These are phyloP conservation scores for Trichoderma oligosporum DNA, from an alignment of 2,329 filamentous ascomycete genomes.

Conservation along the genomic window DNA sequence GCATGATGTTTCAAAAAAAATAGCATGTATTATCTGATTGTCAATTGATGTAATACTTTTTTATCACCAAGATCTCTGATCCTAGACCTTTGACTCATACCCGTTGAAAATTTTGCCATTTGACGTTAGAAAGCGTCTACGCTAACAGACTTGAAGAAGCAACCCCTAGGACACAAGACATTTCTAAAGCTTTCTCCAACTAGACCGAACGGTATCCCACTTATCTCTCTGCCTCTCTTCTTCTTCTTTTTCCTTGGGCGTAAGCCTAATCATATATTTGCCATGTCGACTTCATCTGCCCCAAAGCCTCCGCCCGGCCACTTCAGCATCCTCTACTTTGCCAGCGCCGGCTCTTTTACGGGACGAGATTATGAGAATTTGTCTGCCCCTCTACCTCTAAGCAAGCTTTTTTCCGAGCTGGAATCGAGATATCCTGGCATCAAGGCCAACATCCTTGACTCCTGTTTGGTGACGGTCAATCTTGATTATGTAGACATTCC, in stretches of 20 bases:
- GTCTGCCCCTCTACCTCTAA: constrained; percentile 60
- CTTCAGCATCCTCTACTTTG: constrained; percentile 81
- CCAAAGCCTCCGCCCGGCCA: constrained; percentile 56
- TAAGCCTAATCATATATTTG: background rate
- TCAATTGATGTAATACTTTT: constrained; percentile 52
- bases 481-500: constrained; percentile 73
- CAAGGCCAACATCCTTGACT: constrained; percentile 61
- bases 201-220: background rate
- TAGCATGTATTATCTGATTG: constrained; percentile 59
- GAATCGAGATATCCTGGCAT: constrained; percentile 70
- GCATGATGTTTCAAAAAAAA: constrained; percentile 51
- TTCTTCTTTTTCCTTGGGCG: background rate
- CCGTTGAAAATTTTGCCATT: background rate
- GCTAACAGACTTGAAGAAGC: constrained; percentile 2
- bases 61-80: constrained; percentile 73
- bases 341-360: constrained; percentile 67
- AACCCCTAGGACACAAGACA: background rate
- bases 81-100: constrained; percentile 23
- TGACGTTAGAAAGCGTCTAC: background rate
- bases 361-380: constrained; percentile 63
- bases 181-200: background rate
- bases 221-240: no score
- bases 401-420: constrained; percentile 61
- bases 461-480: constrained; percentile 75
- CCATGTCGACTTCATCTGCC: constrained; percentile 35